Percentiles rank a stretch among this genome's conserved stretches.
phyloP scores from a whole-genome alignment of 2,329 filamentous ascomycete species.

The Apiospora sp. region DNA sequence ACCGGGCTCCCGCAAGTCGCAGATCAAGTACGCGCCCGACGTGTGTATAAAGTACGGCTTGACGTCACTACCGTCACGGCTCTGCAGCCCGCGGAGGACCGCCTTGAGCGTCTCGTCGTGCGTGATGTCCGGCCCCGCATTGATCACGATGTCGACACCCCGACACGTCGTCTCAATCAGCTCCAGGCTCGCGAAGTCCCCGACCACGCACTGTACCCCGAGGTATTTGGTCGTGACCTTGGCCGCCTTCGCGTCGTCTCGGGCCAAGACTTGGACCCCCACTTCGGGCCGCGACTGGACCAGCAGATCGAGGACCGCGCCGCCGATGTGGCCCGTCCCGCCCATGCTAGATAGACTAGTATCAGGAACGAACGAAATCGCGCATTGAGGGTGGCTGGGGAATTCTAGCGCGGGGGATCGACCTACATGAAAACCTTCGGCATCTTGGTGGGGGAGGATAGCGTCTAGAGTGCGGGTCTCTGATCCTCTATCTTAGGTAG shows the following conservation, averaged over 20 bases:
- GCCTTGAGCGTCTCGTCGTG: slow-evolving; percentile 29
- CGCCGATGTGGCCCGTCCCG: slow-evolving; percentile 34
- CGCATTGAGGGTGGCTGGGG: neutral
- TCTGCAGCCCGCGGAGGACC: slow-evolving; percentile 27
- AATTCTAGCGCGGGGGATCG: neutral
- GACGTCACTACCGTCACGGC: neutral
- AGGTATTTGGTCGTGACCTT: slow-evolving; percentile 30
- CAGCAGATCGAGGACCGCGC: slow-evolving; percentile 32
- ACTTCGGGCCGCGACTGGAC: slow-evolving; percentile 27
- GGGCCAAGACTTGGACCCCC: slow-evolving; percentile 29
- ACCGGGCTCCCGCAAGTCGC: slow-evolving; percentile 27
- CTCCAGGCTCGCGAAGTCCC: slow-evolving; percentile 24
- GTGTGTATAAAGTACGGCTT: slow-evolving; percentile 33
- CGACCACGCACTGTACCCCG: slow-evolving; percentile 28
- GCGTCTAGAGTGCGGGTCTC: neutral
- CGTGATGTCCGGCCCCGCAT: slow-evolving; percentile 32
- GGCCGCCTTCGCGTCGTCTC: slow-evolving; percentile 27
- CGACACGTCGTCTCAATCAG: slow-evolving; percentile 27
- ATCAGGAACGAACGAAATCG: neutral
- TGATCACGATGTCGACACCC: slow-evolving; percentile 33
- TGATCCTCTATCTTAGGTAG: neutral
- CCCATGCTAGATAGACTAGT: slow-evolving; percentile 29
- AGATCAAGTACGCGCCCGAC: slow-evolving; percentile 33
- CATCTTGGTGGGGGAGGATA: slow-evolving; percentile 2
- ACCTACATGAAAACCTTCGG: slow-evolving; percentile 12